Conservation (phyloP, 2,329 filamentous ascomycete species). For the Aspergillus sp. region DNA sequence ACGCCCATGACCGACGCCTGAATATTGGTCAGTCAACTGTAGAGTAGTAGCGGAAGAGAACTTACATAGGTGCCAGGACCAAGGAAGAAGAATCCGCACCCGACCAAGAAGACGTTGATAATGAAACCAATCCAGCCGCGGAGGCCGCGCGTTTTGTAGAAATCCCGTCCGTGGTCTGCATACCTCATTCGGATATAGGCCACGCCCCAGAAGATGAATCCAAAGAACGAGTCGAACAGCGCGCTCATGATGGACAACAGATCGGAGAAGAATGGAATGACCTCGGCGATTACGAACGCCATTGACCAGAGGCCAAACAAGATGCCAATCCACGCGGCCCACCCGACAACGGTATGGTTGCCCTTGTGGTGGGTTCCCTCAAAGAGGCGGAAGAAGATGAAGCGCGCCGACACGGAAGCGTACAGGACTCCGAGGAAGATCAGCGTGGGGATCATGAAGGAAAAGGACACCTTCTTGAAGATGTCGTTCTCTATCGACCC, state of each 20-base stretch:
- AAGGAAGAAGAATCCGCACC: conserved; percentile 71
- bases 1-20: conserved; percentile 37
- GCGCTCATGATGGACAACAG: conserved; percentile 51
- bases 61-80: conserved; percentile 66
- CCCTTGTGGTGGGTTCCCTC: conserved; percentile 68
- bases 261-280: conserved; percentile 88
- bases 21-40: conserved; percentile 5
- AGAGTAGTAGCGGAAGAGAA: conserved; percentile 5
- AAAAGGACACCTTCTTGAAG: conserved; percentile 83
- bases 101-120: conserved; percentile 64
- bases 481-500: conserved; percentile 64
- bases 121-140: conserved; percentile 34
- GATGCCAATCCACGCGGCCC: conserved; percentile 68
- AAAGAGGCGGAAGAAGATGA: conserved; percentile 86
- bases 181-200: conserved; percentile 38
- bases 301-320: conserved; percentile 59
- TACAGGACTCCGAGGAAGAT: conserved; percentile 89
- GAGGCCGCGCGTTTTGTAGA: conserved; percentile 33
- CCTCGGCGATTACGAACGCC: conserved; percentile 86
- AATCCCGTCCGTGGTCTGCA: conserved; percentile 31
- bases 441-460: conserved; percentile 90
- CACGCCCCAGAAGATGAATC: conserved; percentile 74
- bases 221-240: conserved; percentile 69
- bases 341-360: conserved; percentile 71
- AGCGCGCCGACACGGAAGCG: conserved; percentile 78